Conservation (phyloP, 768 basidiomycete genomes). For the Trametes coccinea region DNA sequence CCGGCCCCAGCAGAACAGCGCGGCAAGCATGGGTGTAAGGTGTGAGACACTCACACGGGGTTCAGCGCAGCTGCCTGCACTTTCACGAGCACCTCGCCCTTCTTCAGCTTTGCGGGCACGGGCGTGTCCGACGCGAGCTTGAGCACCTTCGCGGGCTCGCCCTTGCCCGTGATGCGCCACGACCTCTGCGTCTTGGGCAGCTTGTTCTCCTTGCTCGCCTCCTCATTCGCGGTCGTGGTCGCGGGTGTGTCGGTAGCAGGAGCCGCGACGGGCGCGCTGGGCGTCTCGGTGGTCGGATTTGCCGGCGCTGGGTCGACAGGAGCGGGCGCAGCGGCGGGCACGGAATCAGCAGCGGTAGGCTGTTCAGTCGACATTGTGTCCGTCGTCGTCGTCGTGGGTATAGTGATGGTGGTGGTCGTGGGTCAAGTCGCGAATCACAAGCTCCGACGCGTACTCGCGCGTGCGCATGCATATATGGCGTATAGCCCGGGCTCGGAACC, state of each 20-base stretch:
- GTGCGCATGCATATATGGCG: too few relatives aligned
- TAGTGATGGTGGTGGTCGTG: not conserved
- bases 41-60: slow-evolving; percentile 51
- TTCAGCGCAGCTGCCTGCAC: slow-evolving; percentile 63
- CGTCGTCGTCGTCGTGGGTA: too few relatives aligned
- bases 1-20: too few relatives aligned
- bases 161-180: slow-evolving; percentile 33
- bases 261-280: too few relatives aligned
- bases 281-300: too few relatives aligned
- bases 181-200: slow-evolving; percentile 27
- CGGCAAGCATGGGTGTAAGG: too few relatives aligned
- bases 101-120: slow-evolving; percentile 35
- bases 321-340: too few relatives aligned
- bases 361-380: slow-evolving; percentile 4
- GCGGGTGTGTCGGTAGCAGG: too few relatives aligned
- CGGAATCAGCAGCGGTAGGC: not conserved
- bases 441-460: too few relatives aligned
- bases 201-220: not conserved
- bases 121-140: slow-evolving; percentile 29
- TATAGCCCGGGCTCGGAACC: too few relatives aligned
- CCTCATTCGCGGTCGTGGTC: too few relatives aligned
- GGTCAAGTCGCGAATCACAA: not conserved
- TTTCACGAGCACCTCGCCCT: slow-evolving; percentile 50
- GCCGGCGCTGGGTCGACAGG: too few relatives aligned
- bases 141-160: slow-evolving; percentile 34